Base-by-base conservation (phyloP, 257 asterid genomes). In the Jaltomata sinuosa region DNA sequence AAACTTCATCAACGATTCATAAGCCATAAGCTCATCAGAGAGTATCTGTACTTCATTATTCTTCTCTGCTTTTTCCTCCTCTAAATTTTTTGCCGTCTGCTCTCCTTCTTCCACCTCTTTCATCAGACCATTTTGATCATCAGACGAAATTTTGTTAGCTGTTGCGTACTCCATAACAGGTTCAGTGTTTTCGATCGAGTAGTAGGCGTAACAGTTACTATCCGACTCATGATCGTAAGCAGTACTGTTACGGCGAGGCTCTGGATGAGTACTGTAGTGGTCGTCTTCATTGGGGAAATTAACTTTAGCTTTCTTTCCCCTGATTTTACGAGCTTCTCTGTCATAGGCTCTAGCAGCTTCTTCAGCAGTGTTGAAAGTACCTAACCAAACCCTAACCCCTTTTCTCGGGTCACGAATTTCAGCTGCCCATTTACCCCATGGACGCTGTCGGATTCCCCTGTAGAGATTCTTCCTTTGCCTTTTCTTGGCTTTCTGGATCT, bases 341-440 rank as follows among this genome's bases (percentile, higher is more conserved):
- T 95, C 99, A 85, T 95, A 95, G 21, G 99, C 99, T 21, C 95
- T 89, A 61, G 99, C 99, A 21, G 99, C 99, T 81, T 95, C 97
- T 84, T 95, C 99, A 0, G 98, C 97, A 2, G 98, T 95, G 88
- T 85, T 90, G 88, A 90, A 95, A 1, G 99, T 95, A 38, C 99
- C 99, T 80, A 95, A 85, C 99, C 99, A 95, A 38, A 95, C 97
- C 76, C 99, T 88, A 38, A 91, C 97, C 27, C 99, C 99, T 88
- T 95, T 95, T 54, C 93, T 86, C n/a, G 99, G 99, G 85, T 95
- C 98, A 5, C 99, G 97, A 82, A 95, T 95, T 84, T 95, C 99
- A 8, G 99, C 98, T 1, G 99, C 99, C 98, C 98, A 95, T 91
- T 95, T 95, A 2, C 99, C 99, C 99, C 97, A 94, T 0, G 98